Base-by-base conservation (phyloP, 2,329 filamentous ascomycete genomes). In the Cladophialophora yegresii region DNA sequence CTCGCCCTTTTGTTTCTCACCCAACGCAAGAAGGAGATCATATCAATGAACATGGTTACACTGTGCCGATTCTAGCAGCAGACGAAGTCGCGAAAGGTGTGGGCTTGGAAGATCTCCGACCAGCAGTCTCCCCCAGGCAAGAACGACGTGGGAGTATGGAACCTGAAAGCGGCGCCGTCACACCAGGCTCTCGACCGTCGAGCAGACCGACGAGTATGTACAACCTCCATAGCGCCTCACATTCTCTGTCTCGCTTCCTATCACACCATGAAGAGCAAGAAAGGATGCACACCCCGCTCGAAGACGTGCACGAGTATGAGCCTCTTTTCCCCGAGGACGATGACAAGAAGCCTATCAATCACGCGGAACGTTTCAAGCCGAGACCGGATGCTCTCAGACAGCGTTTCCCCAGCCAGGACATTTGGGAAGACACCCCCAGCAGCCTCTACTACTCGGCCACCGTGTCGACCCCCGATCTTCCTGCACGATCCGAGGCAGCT, bases 341-440 rank as follows among this genome's bases (percentile, higher is more conserved):
- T 16, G 83, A 84, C 3, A 84, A 86, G 62, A 78, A 83, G 26
- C 80, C 79, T 8, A 73, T 82, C 56, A 81, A 81, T n/a, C 77
- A 81, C 33, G 79, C 79, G 33, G 82, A 86, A 64, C 83, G 83
- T 68, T 80, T 87, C 70, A 87, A 85, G 75, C 78, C 76, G 62
- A 79, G 81, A 43, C 79, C 82, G 4, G 80, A 83, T 45, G 67
- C 80, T 61, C 82, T 86, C 68, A 79, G 83, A 66, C 85, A 86
- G 68, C 89, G 89, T 67, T 99, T 99, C 77, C 95, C 95, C 1
- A 97, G 93, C 76, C 90, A 93, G 75, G 95, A 99, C 75, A 86
- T 98, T 47, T 99, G 95, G 95, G 95, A 99, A 79, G 96, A 99
- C 75, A 89, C 92, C 0, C 95, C 96, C 3, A 89, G 88, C 73